A percentile compares a stretch with the other conserved stretches of the same genome.
phyloP scores from a whole-genome alignment of 2,329 filamentous ascomycete species.

The Penicillium sp. region DNA sequence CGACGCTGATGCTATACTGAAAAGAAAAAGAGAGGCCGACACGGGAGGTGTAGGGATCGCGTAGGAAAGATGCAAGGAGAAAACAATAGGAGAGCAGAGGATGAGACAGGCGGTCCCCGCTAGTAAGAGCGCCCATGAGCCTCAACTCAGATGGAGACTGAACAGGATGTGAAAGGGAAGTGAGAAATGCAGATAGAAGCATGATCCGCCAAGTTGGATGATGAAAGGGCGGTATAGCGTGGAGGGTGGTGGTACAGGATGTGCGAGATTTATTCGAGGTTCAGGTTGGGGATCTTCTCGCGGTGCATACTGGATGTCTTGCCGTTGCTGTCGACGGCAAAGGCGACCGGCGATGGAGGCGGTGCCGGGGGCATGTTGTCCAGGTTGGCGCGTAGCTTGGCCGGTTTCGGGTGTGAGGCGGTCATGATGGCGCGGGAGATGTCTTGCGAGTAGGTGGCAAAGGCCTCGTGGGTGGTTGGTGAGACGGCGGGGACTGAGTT shows the following conservation, averaged over 20 bases:
- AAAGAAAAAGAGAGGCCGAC: constrained; percentile 1
- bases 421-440: constrained; percentile 41
- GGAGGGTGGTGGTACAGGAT: constrained; percentile 1
- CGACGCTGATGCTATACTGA: constrained; percentile 16
- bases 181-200: not conserved
- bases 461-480: constrained; percentile 18
- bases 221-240: not conserved
- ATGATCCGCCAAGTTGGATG: constrained; percentile 2
- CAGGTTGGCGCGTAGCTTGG: constrained; percentile 20
- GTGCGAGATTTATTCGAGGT: constrained; percentile 16
- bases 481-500: constrained; percentile 19
- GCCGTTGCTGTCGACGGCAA: constrained; percentile 18
- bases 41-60: not conserved
- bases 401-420: constrained; percentile 33
- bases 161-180: no score
- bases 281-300: constrained; percentile 22
- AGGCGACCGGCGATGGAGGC: constrained; percentile 23
- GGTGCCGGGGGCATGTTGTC: constrained; percentile 27
- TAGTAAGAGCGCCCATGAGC: no score
- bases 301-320: constrained; percentile 8
- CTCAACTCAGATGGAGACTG: no score
- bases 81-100: no score
- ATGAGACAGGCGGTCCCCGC: no score
- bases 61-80: not conserved
- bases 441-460: constrained; percentile 36